Evolutionary conservation across 441 rosid genomes (phyloP), one percentile per base, ranked within the genome.

Genomic region (Hypseocharis bilobata): DNA sequence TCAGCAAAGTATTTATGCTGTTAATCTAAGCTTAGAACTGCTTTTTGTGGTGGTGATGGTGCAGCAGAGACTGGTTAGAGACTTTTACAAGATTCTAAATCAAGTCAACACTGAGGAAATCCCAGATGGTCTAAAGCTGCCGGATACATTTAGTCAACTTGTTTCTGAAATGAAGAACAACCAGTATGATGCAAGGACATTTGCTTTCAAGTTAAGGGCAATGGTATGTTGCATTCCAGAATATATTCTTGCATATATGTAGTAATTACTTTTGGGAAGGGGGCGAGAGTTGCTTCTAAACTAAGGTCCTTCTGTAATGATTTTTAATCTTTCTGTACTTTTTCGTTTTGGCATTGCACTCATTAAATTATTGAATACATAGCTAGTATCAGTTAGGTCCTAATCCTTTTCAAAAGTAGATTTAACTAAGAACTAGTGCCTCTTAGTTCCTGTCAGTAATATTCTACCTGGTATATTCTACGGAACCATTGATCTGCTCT

Each of bases 171-270:
- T 88, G 89, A 88, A 89, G 83, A 84, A 75, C 74, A 82, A 78
- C 72, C 92, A 80, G 49, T 85, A 91, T 75, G 99, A 94, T 73
- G 88, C 98, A 63, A 86, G 77, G 79, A 86, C 92, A 34, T 89
- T 89, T 67, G 95, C 89, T 65, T 74, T 94, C 66, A 80, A 76
- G 64, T 74, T 91, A 76, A 87, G 87, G 74, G 99, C 92, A 72
- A 91, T 88, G 99, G 99, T 94, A 86, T 3, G 77, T 73, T 64
- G 51, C 52, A 17, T 64, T 19, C 38, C 38, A 2, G 10, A n/a
- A 22, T 32, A 25, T 44, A 3, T 27, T 54, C 30, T 19, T 34
- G 19, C 60, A 44, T 26, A 34, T 29, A 22, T 54, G 3, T 28
- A 22, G 16, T 66, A 52, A 52, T 52, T 52, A 52, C 11, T 23